Evolutionary conservation across 2,329 filamentous ascomycete species (phyloP), one percentile per base, ranked within the genome.

Genomic region (Fusarium neocosmosporiellum): DNA sequence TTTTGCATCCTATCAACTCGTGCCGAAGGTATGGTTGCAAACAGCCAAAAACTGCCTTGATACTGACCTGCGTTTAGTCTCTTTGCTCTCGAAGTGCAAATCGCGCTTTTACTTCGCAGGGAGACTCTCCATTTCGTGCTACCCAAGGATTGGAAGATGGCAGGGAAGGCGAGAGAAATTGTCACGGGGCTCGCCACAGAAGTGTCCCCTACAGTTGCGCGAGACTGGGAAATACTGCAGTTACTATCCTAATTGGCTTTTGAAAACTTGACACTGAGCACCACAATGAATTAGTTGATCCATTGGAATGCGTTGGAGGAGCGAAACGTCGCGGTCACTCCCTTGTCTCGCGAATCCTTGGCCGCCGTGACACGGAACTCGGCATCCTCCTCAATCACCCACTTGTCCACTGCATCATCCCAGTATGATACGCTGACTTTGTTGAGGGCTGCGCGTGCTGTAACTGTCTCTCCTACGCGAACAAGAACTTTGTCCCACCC

Each of bases 371-470:
- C 67, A 16, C n/a, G 61, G 36, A 67, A 73, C 55, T 67, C 39
- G 1, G 71, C 64, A 13, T 63, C 20, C 7, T 22, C 61, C 39
- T 73, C 71, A 39, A 70, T 62, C 11, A 70, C 59, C 71, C 71
- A 73, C 33, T 67, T 67, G 5, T 67, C 11, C 5, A 70, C 50
- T 10, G 37, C 53, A 27, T 73, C 66, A 31, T 72, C 64, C 66
- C 66, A 72, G 29, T 73, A 73, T 4, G 71, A 73, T 10, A 72
- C 27, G 20, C 71, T 72, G 1, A 72, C 66, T 16, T 55, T 59
- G 29, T 72, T 69, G 13, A 73, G 62, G 9, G 33, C 55, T 7
- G 62, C 54, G 5, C 64, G 66, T 5, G 69, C 69, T 14, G 61
- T 66, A 4, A 54, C 58, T 2, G 71, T 73, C 60, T 70, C 50